Conservation (phyloP, 345 rosid genomes). For the Pseudoturritis turrita region DNA sequence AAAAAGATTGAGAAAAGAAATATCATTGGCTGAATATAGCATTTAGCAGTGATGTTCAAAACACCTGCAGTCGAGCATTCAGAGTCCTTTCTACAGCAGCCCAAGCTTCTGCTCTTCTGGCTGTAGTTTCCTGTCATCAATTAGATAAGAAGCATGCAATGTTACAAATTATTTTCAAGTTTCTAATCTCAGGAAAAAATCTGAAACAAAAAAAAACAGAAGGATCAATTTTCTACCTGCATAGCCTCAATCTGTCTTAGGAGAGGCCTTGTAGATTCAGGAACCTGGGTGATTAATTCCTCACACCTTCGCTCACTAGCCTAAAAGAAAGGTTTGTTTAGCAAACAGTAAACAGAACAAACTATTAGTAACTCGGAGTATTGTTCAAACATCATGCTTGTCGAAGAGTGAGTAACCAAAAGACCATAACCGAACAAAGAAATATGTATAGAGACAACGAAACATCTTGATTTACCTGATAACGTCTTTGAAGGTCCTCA, state of each 20-base stretch:
- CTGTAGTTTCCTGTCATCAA: conserved; percentile 69
- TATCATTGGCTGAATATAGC: background rate
- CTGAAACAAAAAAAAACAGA: background rate
- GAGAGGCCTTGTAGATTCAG: conserved; percentile 98
- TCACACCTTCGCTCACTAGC: conserved; percentile 99
- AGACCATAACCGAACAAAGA: background rate
- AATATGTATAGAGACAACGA: background rate
- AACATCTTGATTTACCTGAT: conserved; percentile 55
- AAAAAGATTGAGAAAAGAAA: background rate
- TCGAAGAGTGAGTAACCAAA: background rate
- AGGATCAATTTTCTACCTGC: conserved; percentile 53
- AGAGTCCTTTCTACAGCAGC: conserved; percentile 94
- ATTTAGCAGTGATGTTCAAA: conserved; percentile 9
- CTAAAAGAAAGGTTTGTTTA: conserved; percentile 37
- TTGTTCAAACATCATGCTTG: background rate
- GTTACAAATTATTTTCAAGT: background rate
- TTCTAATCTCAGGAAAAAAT: conserved; percentile 1
- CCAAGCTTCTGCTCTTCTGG: conserved; percentile 97
- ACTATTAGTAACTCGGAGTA: background rate
- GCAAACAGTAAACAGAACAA: conserved; percentile 1
- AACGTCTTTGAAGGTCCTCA: conserved; percentile 88
- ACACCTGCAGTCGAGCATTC: conserved; percentile 85
- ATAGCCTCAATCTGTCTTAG: conserved; percentile 97
- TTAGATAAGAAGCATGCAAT: conserved; percentile 14
- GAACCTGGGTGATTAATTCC: conserved; percentile 95